phyloP scores from a whole-genome alignment of 345 rosid genomes.

The Sonneratia alba region DNA sequence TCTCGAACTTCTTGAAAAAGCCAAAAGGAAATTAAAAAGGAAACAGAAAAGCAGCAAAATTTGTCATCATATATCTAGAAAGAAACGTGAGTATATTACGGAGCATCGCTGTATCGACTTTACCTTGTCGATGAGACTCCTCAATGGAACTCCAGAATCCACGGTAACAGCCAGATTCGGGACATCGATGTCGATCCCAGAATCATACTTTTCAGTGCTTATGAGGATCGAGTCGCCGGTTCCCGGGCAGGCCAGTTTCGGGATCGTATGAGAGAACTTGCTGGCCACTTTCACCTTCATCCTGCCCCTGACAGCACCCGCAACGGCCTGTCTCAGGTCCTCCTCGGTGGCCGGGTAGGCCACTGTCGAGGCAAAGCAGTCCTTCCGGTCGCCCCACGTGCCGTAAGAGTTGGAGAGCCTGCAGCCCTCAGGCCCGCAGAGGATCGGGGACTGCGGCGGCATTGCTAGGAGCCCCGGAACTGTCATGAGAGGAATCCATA shows the following conservation, averaged over 20 bases:
- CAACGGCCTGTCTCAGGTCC: conserved; percentile 53
- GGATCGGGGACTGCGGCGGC: conserved; percentile 48
- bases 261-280: conserved; percentile 69
- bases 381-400: conserved; percentile 60
- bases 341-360: conserved; percentile 62
- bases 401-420: conserved; percentile 63
- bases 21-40: too few relatives aligned
- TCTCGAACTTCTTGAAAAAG: too few relatives aligned
- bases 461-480: conserved; percentile 19
- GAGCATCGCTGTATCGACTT: neutral
- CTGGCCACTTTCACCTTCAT: conserved; percentile 66
- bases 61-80: neutral
- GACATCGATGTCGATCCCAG: conserved; percentile 40
- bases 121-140: conserved; percentile 44
- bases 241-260: conserved; percentile 73
- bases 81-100: neutral
- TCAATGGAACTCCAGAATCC: conserved; percentile 58
- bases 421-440: conserved; percentile 47
- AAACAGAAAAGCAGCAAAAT: too few relatives aligned
- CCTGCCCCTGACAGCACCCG: conserved; percentile 35
- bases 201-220: conserved; percentile 46
- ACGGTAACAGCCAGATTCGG: conserved; percentile 43
- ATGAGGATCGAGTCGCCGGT: conserved; percentile 35
- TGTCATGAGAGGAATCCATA: neutral
- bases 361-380: conserved; percentile 37